Base-by-base conservation (phyloP, 2,329 filamentous ascomycete species). In the Sordariomycetes sp. region DNA sequence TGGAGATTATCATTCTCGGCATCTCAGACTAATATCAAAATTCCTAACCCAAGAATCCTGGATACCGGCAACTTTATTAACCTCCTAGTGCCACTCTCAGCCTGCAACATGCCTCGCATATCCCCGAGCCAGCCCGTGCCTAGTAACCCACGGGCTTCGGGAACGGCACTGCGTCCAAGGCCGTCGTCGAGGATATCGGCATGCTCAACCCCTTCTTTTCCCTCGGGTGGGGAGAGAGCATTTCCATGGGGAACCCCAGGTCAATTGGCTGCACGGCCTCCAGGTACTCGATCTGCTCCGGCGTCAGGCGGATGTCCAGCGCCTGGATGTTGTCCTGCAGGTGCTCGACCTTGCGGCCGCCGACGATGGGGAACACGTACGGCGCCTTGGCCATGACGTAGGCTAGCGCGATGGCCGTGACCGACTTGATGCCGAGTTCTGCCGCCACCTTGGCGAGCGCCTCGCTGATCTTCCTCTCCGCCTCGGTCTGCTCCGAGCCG, bases 391-490 rank as follows among this genome's bases (percentile, higher is more conserved):
- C 70, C 70, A 82, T 83, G 14, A 81, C 71, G 60, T 82, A 82
- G 6, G 78, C 77, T 55, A 81, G 67, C 0, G 79, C 79, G 37
- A 89, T 72, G 43, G 79, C 79, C 3, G 83, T 86, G 54, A 89
- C 76, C 35, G 78, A 72, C 1, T 64, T 81, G 57, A 77, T 72
- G 1, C 79, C 78, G 63, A 85, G 80, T 60, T 77, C 73, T 8
- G 76, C 74, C 0, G 81, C 83, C 8, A 88, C 77, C 63, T 81
- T 76, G 28, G 80, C 83, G 0, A 90, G 74, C 0, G 81, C 81
- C 32, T 74, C 76, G 55, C 79, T 81, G 37, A 84, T 74, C 57
- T 75, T 76, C 7, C 67, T 69, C 59, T 82, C 79, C 0, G 79
- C 72, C 32, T 80, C 77, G 3, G 72, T 74, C 60, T 80, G 67